Evolutionary conservation across 2,329 filamentous ascomycete genomes (phyloP).

Genomic region (Alternaria longipes): DNA sequence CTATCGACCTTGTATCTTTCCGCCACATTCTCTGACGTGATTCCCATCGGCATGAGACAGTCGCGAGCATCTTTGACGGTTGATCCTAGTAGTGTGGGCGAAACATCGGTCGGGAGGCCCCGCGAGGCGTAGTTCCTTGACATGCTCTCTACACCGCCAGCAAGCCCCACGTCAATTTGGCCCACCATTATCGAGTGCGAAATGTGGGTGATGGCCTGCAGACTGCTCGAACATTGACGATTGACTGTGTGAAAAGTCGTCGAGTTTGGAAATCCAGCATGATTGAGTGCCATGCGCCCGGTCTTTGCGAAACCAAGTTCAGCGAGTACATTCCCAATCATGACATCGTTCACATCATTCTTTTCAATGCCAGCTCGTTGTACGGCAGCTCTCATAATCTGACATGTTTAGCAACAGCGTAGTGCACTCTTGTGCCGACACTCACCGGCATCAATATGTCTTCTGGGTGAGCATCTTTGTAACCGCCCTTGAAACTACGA

Average conservation of each 20-base stretch:
- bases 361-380: constrained; percentile 38
- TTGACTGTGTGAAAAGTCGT: constrained; percentile 82
- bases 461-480: constrained; percentile 92
- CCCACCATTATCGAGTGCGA: constrained; percentile 83
- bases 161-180: constrained; percentile 86
- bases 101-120: constrained; percentile 72
- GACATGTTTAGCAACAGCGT: constrained; percentile 62
- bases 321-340: constrained; percentile 76
- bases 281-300: constrained; percentile 83
- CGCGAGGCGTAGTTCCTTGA: constrained; percentile 83
- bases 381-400: constrained; percentile 74
- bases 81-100: constrained; percentile 79
- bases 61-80: constrained; percentile 79
- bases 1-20: constrained; percentile 84
- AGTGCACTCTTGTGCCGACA: constrained; percentile 64
- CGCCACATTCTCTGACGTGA: constrained; percentile 95
- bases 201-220: constrained; percentile 94
- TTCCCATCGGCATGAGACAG: constrained; percentile 96
- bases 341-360: constrained; percentile 37
- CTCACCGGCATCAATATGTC: constrained; percentile 73
- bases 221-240: constrained; percentile 95
- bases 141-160: constrained; percentile 91
- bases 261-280: constrained; percentile 92
- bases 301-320: constrained; percentile 90
- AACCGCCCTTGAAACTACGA: constrained; percentile 88